phyloP scores from a whole-genome alignment of 2,329 filamentous ascomycete species.

The Diplocarpon mali region DNA sequence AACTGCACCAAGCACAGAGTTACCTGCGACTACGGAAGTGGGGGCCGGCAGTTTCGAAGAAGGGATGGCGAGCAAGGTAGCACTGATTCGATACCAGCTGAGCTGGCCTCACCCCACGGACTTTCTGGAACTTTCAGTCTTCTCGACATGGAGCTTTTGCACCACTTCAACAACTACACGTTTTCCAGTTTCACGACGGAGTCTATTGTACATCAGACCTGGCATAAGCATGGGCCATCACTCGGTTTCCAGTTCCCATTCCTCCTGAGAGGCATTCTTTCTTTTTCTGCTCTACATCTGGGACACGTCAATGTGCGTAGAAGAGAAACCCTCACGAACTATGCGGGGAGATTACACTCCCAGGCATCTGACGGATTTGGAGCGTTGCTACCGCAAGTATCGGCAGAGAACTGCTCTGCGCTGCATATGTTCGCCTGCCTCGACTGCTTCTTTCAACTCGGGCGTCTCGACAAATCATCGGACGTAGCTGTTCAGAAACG shows the following conservation, averaged over 20 bases:
- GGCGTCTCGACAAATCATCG: conserved; percentile 26
- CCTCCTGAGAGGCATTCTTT: neutral
- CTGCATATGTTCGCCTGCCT: conserved; percentile 31
- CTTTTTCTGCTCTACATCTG: neutral
- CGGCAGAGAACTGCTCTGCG: conserved; percentile 24
- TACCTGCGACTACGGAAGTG: conserved; percentile 5
- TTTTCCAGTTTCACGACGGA: too few relatives aligned
- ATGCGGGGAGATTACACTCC: too few relatives aligned
- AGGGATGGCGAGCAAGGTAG: too few relatives aligned
- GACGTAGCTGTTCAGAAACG: conserved; percentile 28
- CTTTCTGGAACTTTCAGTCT: too few relatives aligned
- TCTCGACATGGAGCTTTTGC: too few relatives aligned
- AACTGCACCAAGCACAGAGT: conserved; percentile 13
- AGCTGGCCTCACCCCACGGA: too few relatives aligned
- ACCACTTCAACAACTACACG: too few relatives aligned
- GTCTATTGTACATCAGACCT: neutral
- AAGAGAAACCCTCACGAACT: too few relatives aligned
- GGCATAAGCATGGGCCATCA: neutral
- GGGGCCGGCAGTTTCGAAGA: neutral
- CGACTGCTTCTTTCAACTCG: conserved; percentile 27
- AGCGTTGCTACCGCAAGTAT: conserved; percentile 26
- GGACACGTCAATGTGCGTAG: too few relatives aligned
- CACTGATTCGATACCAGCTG: too few relatives aligned
- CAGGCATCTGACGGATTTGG: conserved; percentile 17
- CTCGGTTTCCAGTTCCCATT: too few relatives aligned